Percentiles rank a stretch among this genome's conserved stretches.
phyloP scores from a whole-genome alignment of 106 monocot species.

The Platanthera guangdongensis region DNA sequence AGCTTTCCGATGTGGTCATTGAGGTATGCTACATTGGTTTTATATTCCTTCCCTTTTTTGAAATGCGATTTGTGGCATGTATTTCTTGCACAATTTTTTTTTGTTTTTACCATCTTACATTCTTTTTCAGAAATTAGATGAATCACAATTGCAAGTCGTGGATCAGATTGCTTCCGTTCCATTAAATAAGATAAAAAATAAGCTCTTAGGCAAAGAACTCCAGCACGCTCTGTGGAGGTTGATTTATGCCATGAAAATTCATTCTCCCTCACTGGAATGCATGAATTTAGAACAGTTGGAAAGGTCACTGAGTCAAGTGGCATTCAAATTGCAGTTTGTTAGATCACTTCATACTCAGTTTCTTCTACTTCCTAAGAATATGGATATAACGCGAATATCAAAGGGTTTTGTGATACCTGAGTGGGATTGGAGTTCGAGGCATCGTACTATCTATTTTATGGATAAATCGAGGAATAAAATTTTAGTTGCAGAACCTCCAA shows the following conservation, averaged over 20 bases:
- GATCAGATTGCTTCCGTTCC: slow-evolving; percentile 49
- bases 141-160: slow-evolving; percentile 32
- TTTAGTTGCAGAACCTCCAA: slow-evolving; percentile 83
- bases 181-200: slow-evolving; percentile 51
- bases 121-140: slow-evolving; percentile 45
- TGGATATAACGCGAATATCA: slow-evolving; percentile 47
- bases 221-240: slow-evolving; percentile 51
- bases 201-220: slow-evolving; percentile 73
- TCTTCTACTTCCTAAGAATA: slow-evolving; percentile 56
- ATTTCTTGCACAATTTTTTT: not conserved
- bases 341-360: slow-evolving; percentile 59
- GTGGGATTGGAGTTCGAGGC: slow-evolving; percentile 51
- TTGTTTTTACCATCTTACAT: not conserved
- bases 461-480: slow-evolving; percentile 39
- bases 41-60: not conserved
- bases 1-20: slow-evolving; percentile 71
- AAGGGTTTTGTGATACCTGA: slow-evolving; percentile 47
- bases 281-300: slow-evolving; percentile 36
- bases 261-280: slow-evolving; percentile 49
- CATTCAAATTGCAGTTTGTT: slow-evolving; percentile 77
- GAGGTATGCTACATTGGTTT: slow-evolving; percentile 44
- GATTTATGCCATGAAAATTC: slow-evolving; percentile 32
- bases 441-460: slow-evolving; percentile 59
- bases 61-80: not conserved
- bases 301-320: slow-evolving; percentile 31